Percentiles rank a stretch among this genome's conserved stretches.
Evolutionary conservation across 2,329 filamentous ascomycete species (phyloP).

Genomic region (Bertia moriformis): DNA sequence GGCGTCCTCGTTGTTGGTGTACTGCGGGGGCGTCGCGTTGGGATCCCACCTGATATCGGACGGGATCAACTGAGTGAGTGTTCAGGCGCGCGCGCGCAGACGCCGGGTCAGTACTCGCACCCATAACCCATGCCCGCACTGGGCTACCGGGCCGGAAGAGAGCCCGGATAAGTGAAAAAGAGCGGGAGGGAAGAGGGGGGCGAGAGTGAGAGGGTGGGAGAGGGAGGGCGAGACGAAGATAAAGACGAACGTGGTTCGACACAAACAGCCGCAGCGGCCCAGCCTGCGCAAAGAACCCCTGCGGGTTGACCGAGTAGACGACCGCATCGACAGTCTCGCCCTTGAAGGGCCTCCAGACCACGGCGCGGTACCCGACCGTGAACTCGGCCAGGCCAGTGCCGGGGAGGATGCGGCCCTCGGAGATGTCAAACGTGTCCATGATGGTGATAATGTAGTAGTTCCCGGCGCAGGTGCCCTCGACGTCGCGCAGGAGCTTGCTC

Average conservation of each 20-base stretch:
- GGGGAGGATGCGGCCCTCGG: slow-evolving; percentile 80
- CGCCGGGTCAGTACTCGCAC: slow-evolving; percentile 3
- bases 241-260: slow-evolving; percentile 61
- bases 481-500: slow-evolving; percentile 76
- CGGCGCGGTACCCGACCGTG: slow-evolving; percentile 83
- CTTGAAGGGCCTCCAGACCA: slow-evolving; percentile 95
- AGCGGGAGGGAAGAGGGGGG: slow-evolving; percentile 4
- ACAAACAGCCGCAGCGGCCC: slow-evolving; percentile 69
- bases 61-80: slow-evolving; percentile 88
- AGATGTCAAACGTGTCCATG: slow-evolving; percentile 91
- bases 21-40: slow-evolving; percentile 91
- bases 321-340: slow-evolving; percentile 96
- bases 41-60: slow-evolving; percentile 85
- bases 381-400: slow-evolving; percentile 88
- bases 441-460: slow-evolving; percentile 97
- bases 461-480: slow-evolving; percentile 88
- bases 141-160: slow-evolving; percentile 1
- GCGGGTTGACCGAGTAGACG: slow-evolving; percentile 77
- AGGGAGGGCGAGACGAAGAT: slow-evolving; percentile 2
- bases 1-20: slow-evolving; percentile 86
- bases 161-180: slow-evolving; percentile 1
- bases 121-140: slow-evolving; percentile 4
- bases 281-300: slow-evolving; percentile 79
- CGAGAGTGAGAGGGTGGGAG: neutral
- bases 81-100: slow-evolving; percentile 11